Conservation (phyloP, 2,329 filamentous ascomycete species). For the Paracorniculantispora psalliotae region DNA sequence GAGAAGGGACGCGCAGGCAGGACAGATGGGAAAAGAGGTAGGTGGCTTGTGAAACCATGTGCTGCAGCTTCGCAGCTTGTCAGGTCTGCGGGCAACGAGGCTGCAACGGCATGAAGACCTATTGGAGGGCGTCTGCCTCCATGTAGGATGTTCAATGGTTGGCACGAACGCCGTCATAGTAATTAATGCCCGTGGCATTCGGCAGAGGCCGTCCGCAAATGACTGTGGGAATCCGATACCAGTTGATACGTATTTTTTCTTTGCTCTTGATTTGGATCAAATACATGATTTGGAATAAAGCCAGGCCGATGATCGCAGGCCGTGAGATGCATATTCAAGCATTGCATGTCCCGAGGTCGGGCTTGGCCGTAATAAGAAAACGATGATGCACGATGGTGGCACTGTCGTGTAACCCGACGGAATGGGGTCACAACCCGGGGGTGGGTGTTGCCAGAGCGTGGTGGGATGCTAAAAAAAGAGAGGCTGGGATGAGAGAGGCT, state of each 20-base stretch:
- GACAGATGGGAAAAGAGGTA: not conserved
- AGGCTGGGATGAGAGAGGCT: not conserved
- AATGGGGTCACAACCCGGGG: not conserved
- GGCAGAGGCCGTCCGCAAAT: too few relatives aligned
- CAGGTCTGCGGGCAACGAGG: not conserved
- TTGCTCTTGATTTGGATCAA: not conserved
- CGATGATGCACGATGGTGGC: not conserved
- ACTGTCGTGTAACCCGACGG: not conserved
- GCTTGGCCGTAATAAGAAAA: not conserved
- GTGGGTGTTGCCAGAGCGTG: not conserved
- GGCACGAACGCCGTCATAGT: too few relatives aligned
- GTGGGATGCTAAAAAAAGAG: not conserved
- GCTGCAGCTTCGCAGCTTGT: not conserved
- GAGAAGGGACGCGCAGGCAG: not conserved
- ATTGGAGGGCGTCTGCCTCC: too few relatives aligned
- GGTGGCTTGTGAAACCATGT: not conserved
- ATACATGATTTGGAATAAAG: not conserved
- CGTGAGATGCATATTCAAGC: conserved; percentile 1
- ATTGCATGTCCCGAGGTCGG: not conserved
- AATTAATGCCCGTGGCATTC: too few relatives aligned
- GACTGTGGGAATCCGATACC: not conserved
- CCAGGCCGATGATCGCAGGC: not conserved
- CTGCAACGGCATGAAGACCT: too few relatives aligned
- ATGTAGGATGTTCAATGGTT: too few relatives aligned
- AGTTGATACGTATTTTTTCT: not conserved